Evolutionary conservation across 768 basidiomycete species (phyloP), one percentile per base, ranked within the genome.

Genomic region (Strobilomyces dryophilus): DNA sequence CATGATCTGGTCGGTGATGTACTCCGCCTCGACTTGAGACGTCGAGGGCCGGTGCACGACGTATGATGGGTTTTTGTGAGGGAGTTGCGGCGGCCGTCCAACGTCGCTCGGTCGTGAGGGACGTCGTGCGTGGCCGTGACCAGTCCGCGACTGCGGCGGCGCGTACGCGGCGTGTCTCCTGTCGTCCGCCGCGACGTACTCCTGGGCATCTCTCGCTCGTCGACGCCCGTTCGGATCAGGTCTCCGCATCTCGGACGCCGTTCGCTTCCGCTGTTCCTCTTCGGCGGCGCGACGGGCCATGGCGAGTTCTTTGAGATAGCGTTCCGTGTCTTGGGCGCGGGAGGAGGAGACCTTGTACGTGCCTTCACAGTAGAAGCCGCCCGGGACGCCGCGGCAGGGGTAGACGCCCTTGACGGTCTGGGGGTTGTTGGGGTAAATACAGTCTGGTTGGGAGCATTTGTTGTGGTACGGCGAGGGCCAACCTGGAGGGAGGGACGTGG

Each of bases 401-500:
- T 73, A 68, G 39, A 57, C 57, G 26, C 71, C 71, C 40, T 67
- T 66, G 50, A 43, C 51, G 18, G 63, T 61, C 42, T 65, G 58
- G 2, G 72, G 72, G 31, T 9, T 55, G 31, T 73, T 73, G 0
- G 72, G 58, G 39, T 58, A 65, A 39, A 55, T 62, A 47, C 72
- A 73, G n/a, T 62, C 66, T 39, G 37, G 65, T 39, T 70, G 63
- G 45, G 65, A 66, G 34, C 72, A 73, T 49, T 69, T 73, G 59
- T 71, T 69, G 47, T 73, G 72, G 49, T 61, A 71, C 9, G 61
- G 61, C 9, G 72, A 73, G 18, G 72, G 72, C 72, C 72, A 73
- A 36, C 61, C 62, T 3, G 66, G 51, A 1, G 70, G 71, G 5
- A 68, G 59, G 2, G 62, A 54, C 26, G 60, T 53, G 21, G 55